These are phyloP conservation scores for Taphrina deformans DNA, from an alignment of 1,139 yeast species.

Conservation along the genomic window DNA sequence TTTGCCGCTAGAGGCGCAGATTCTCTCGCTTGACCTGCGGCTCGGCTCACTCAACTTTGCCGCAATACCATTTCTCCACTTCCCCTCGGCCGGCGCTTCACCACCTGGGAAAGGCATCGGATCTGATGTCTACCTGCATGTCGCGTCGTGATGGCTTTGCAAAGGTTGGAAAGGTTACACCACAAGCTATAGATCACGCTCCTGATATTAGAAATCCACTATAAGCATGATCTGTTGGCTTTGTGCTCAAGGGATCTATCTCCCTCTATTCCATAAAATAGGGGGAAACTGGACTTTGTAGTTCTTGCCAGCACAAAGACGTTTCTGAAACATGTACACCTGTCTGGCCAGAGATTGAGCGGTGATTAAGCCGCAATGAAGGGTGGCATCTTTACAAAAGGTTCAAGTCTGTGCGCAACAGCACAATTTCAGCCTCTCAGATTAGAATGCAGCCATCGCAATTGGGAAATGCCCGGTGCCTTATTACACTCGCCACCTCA, in stretches of 20 bases:
- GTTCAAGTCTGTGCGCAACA: too few relatives aligned
- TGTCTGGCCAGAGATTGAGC: background rate
- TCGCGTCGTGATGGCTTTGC: background rate
- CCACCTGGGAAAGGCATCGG: background rate
- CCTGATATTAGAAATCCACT: background rate
- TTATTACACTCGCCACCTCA: background rate
- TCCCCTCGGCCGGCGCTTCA: background rate
- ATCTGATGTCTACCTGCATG: background rate
- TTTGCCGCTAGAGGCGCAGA: background rate
- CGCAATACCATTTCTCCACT: background rate
- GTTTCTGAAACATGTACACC: background rate
- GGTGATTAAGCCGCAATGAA: background rate
- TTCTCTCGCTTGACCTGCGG: background rate
- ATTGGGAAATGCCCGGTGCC: background rate
- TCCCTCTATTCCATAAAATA: background rate
- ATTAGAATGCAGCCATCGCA: background rate
- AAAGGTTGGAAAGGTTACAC: background rate
- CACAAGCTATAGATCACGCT: too few relatives aligned
- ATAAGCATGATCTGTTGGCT: background rate
- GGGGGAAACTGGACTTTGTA: background rate
- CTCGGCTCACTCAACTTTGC: background rate
- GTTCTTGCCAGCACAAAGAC: background rate
- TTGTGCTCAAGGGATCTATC: background rate
- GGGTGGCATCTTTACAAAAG: background rate
- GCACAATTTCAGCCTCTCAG: background rate